Percentiles rank a stretch among this genome's conserved stretches.
Evolutionary conservation across 257 asterid species (phyloP).

Genomic region (Leptodermis oblonga): DNA sequence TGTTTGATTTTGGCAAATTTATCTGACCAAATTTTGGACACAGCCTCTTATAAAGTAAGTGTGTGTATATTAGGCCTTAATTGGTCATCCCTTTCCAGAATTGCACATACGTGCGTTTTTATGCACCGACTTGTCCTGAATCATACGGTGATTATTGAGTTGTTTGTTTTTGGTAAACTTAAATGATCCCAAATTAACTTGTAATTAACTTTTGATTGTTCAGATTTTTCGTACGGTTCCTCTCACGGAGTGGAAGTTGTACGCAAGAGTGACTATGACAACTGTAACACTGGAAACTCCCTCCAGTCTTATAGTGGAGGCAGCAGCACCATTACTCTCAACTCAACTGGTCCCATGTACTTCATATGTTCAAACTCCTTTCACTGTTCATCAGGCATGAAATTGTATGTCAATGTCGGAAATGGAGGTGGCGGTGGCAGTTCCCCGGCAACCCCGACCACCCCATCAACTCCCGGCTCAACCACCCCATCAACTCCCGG

Average conservation of each 20-base stretch:
- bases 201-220: not conserved
- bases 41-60: no score
- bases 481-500: slow-evolving; percentile 14
- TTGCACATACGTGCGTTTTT: no score
- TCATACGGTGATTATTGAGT: no score
- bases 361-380: slow-evolving; percentile 44
- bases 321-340: slow-evolving; percentile 35
- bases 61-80: no score
- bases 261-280: slow-evolving; percentile 26
- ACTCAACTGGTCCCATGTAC: slow-evolving; percentile 37
- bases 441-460: slow-evolving; percentile 7
- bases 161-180: no score
- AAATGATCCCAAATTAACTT: no score
- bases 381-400: slow-evolving; percentile 62
- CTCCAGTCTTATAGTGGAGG: slow-evolving; percentile 28
- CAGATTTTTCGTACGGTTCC: slow-evolving; percentile 51
- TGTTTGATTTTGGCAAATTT: no score
- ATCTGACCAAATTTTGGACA: no score
- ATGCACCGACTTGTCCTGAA: no score
- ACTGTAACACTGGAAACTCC: slow-evolving; percentile 37
- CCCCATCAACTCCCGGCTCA: slow-evolving; percentile 21
- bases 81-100: no score
- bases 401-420: slow-evolving; percentile 37
- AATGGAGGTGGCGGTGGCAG: slow-evolving; percentile 19
- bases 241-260: slow-evolving; percentile 51